Evolutionary conservation across 2,329 filamentous ascomycete species (phyloP), one percentile per base, ranked within the genome.

Genomic region (Dothideomycetes sp.): DNA sequence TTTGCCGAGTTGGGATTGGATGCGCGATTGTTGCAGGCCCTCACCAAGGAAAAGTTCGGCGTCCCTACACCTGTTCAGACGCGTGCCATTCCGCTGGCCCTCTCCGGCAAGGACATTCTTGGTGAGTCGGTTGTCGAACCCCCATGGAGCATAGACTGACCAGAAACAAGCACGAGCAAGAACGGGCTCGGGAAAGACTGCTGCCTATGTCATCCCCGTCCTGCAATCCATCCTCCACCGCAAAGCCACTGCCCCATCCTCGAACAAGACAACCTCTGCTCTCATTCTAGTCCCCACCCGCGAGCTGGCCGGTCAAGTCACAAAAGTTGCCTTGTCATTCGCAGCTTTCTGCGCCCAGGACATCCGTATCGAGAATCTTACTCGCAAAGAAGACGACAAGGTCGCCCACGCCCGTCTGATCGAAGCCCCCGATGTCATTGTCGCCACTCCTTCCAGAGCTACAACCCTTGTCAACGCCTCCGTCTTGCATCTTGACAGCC

Each of bases 131-230:
- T 11, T 13, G n/a, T 12, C 16, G 12, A 24, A 12, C 13, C 30
- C 4, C 15, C 29, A 15, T 17, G n/a, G 34, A 33, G 17, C 12
- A 11, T 22, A 7, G 5, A 2, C 12, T 4, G n/a, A 27, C 49
- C 35, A 19, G 4, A 13, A 16, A 38, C n/a, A 46, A 72, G 88
- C 87, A 41, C 87, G 89, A 56, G 86, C 89, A 25, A 93, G 89
- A 62, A 96, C 91, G 4, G 91, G 91, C 10, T 94, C 88, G 4
- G 91, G 91, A 51, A 98, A 98, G 71, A 98, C 91, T 9, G 86
- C 86, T n/a, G 89, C 91, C 35, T 96, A 96, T 59, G 69, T 94
- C 5, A 71, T 98, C 29, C 91, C 91, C 1, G 73, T 94, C n/a
- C 65, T 98, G 12, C 83, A 94, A 51, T 75, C 76, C 24, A 84